Percentiles rank a stretch among this genome's conserved stretches.
These are phyloP conservation scores for Syzygium jambos DNA, from an alignment of 345 rosid genomes.

Conservation along the genomic window DNA sequence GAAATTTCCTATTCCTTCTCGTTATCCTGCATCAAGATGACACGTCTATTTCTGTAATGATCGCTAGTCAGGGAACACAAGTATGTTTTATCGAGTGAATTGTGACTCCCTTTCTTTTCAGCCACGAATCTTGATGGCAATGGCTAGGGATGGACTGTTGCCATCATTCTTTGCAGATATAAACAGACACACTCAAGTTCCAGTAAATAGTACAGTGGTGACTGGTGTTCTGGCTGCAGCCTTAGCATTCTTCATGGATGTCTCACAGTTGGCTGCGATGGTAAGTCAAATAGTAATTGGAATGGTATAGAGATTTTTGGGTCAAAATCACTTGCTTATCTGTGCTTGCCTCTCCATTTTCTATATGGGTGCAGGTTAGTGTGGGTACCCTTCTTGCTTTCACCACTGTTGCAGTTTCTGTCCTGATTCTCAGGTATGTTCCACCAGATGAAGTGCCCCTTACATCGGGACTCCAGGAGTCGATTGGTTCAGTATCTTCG, in stretches of 20 bases:
- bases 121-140: slow-evolving; percentile 93
- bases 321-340: background rate
- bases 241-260: slow-evolving; percentile 75
- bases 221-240: slow-evolving; percentile 68
- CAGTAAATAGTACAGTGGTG: slow-evolving; percentile 61
- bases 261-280: slow-evolving; percentile 85
- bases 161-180: slow-evolving; percentile 77
- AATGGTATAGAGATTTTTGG: background rate
- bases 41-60: background rate
- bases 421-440: slow-evolving; percentile 83
- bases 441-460: slow-evolving; percentile 91
- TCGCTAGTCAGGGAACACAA: background rate
- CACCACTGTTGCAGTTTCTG: slow-evolving; percentile 85
- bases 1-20: background rate
- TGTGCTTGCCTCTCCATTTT: background rate
- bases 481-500: slow-evolving; percentile 36
- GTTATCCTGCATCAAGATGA: background rate
- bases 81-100: background rate
- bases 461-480: slow-evolving; percentile 66
- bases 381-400: slow-evolving; percentile 98
- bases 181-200: slow-evolving; percentile 61
- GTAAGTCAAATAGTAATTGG: slow-evolving; percentile 22
- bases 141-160: slow-evolving; percentile 92
- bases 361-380: slow-evolving; percentile 59
- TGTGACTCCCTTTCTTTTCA: slow-evolving; percentile 7